A percentile compares a stretch with the other conserved stretches of the same genome.
phyloP scores from a whole-genome alignment of 2,329 filamentous ascomycete genomes.

The Penicillium palitans region DNA sequence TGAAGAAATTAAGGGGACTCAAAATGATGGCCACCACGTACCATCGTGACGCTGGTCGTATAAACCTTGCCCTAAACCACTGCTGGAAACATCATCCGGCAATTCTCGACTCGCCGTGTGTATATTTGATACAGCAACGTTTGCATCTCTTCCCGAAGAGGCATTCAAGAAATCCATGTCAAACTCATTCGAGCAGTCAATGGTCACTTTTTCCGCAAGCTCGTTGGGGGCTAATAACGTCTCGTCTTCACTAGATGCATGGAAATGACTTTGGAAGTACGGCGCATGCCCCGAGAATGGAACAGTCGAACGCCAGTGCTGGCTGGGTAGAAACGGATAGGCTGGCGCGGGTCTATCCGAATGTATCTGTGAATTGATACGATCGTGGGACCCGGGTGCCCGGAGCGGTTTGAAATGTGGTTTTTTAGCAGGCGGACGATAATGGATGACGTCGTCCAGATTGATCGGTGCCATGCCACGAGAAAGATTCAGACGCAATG shows the following conservation, averaged over 20 bases:
- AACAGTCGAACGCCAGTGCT: constrained; percentile 1
- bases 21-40: constrained; percentile 5
- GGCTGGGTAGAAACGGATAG: constrained; percentile 1
- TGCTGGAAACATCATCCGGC: constrained; percentile 5
- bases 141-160: not conserved
- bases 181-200: constrained; percentile 2
- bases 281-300: constrained; percentile 2
- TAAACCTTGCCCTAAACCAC: not conserved
- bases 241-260: not conserved
- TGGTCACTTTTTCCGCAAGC: constrained; percentile 6
- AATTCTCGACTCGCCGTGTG: constrained; percentile 3
- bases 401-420: constrained; percentile 1
- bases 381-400: not conserved
- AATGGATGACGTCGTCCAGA: constrained; percentile 8
- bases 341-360: constrained; percentile 1
- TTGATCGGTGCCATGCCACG: constrained; percentile 4
- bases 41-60: not conserved
- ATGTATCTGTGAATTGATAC: not conserved
- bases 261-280: not conserved
- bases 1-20: constrained; percentile 1
- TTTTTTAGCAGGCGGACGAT: constrained; percentile 6
- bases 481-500: constrained; percentile 4
- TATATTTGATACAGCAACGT: constrained; percentile 8
- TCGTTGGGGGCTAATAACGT: constrained; percentile 3
- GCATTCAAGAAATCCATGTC: constrained; percentile 3